Conservation (phyloP, 176 grass and related monocot species). For the Oryza nivara region DNA sequence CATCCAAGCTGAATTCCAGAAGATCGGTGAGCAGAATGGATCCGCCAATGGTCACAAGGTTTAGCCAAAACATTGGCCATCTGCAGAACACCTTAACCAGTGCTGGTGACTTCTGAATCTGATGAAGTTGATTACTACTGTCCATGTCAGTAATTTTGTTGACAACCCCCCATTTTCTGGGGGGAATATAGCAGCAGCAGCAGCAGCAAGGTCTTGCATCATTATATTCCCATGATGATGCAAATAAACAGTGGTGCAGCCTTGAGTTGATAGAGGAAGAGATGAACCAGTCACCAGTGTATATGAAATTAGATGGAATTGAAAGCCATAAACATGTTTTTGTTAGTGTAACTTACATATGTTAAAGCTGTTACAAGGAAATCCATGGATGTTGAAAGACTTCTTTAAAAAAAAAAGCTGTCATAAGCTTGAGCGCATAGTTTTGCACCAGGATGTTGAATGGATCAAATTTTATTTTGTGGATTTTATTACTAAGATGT, state of each 20-base stretch:
- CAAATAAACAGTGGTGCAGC: neutral
- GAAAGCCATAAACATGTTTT: constrained; percentile 4
- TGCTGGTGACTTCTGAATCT: constrained; percentile 4
- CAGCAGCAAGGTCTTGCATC: neutral
- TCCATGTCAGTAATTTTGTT: constrained; percentile 13
- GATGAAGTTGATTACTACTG: neutral
- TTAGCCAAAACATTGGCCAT: neutral
- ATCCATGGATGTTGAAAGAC: constrained; percentile 10
- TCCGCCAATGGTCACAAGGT: constrained; percentile 55
- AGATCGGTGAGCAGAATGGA: constrained; percentile 51
- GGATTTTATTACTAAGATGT: neutral
- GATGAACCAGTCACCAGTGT: constrained; percentile 35
- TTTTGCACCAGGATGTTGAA: constrained; percentile 3
- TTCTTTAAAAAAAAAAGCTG: neutral
- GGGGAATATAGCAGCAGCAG: constrained; percentile 38
- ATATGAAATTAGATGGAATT: constrained; percentile 34
- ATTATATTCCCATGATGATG: neutral
- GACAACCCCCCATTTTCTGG: neutral
- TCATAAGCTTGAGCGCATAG: neutral
- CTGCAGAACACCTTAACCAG: neutral
- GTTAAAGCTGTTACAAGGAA: constrained; percentile 2
- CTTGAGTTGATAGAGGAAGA: constrained; percentile 2
- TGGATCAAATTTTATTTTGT: neutral
- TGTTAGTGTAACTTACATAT: constrained; percentile 31
- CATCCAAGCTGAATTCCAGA: constrained; percentile 76